Conservation (phyloP, 2,329 filamentous ascomycete species). For the Verticillium albo-atrum region DNA sequence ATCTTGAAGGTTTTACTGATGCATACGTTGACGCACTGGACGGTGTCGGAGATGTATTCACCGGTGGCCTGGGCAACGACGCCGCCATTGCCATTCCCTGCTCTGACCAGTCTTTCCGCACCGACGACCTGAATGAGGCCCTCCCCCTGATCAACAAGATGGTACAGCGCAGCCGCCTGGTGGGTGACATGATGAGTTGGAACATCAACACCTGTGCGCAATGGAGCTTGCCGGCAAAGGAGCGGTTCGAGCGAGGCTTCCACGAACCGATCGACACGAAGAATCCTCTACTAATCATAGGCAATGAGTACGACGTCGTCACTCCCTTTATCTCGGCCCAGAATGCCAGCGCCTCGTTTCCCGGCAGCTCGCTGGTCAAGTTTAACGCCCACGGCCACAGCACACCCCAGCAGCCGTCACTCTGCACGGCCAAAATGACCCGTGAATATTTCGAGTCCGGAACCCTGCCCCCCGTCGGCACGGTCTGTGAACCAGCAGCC, state of each 20-base stretch:
- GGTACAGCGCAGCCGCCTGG: background rate
- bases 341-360: constrained; percentile 1
- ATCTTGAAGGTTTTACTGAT: background rate
- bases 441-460: background rate
- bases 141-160: background rate
- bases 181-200: background rate
- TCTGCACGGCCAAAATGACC: background rate
- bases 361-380: background rate
- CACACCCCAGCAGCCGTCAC: background rate
- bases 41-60: background rate
- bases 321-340: background rate
- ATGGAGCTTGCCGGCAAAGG: constrained; percentile 2
- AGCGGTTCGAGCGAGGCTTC: constrained; percentile 4
- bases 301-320: background rate
- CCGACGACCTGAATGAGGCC: constrained; percentile 1
- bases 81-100: constrained; percentile 14
- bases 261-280: constrained; percentile 2
- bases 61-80: constrained; percentile 1
- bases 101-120: constrained; percentile 4
- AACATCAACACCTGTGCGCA: background rate
- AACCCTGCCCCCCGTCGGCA: background rate
- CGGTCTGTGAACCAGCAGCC: background rate
- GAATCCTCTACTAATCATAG: background rate
- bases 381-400: background rate
- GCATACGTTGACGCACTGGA: background rate